These are phyloP conservation scores for Sclerotinia subarctica DNA, from an alignment of 2,329 filamentous ascomycete genomes.

Conservation along the genomic window DNA sequence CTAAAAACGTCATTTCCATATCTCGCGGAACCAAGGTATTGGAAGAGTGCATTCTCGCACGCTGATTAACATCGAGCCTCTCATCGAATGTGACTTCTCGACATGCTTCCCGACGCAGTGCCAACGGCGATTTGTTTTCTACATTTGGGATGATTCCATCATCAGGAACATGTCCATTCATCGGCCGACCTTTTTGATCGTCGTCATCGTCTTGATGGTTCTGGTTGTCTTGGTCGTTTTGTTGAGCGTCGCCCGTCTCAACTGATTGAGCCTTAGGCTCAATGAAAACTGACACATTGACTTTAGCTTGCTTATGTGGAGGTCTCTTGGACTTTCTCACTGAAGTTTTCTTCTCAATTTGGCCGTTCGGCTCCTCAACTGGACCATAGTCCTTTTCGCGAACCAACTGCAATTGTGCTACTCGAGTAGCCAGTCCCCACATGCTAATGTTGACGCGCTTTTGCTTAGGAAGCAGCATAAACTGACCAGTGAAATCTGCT, in stretches of 20 bases:
- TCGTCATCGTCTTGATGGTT: neutral
- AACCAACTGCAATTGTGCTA: conserved; percentile 24
- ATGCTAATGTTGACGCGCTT: neutral
- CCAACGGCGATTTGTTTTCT: neutral
- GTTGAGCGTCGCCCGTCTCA: neutral
- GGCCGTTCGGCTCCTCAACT: neutral
- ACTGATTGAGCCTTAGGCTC: neutral
- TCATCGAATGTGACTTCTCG: neutral
- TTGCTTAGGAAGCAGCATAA: conserved; percentile 26
- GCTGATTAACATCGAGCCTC: neutral
- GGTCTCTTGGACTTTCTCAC: no score
- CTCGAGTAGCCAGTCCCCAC: conserved; percentile 3
- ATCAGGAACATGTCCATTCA: neutral
- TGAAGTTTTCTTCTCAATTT: neutral
- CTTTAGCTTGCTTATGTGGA: neutral
- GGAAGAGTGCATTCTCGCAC: neutral
- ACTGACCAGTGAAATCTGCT: conserved; percentile 27
- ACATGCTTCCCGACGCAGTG: no score
- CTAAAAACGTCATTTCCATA: neutral
- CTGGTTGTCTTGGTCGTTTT: neutral
- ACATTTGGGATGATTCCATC: neutral
- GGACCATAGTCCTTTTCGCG: conserved; percentile 7
- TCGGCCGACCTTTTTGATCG: neutral
- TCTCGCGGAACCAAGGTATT: neutral
- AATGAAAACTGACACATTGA: neutral